Percentiles rank a stretch among this genome's conserved stretches.
phyloP scores from a whole-genome alignment of 805 yeast species.

The Pichia gijzeniarum region DNA sequence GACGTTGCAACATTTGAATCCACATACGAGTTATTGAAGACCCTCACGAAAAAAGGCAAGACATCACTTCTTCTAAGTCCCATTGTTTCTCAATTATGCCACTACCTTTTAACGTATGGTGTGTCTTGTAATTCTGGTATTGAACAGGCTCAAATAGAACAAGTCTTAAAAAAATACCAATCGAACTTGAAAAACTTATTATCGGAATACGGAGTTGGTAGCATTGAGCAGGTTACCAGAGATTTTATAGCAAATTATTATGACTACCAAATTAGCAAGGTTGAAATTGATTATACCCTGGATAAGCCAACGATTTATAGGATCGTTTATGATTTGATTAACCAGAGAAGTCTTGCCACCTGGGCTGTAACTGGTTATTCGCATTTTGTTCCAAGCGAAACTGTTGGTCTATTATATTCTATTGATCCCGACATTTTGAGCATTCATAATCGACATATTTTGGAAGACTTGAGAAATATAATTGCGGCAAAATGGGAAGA shows the following conservation, averaged over 20 bases:
- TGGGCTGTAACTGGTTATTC: conserved; percentile 4
- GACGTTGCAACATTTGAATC: background rate
- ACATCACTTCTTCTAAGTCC: conserved; percentile 2
- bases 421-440: conserved; percentile 1
- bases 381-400: conserved; percentile 5
- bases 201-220: background rate
- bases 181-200: background rate
- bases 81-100: background rate
- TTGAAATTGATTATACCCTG: too few species aligned
- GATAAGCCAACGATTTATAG: background rate
- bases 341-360: background rate
- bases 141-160: background rate
- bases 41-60: background rate
- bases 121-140: background rate
- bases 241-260: conserved; percentile 2
- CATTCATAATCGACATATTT: background rate
- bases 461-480: background rate
- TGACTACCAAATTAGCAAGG: background rate
- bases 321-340: background rate
- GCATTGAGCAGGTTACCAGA: conserved; percentile 1
- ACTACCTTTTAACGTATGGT: background rate
- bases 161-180: background rate
- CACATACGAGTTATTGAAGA: background rate
- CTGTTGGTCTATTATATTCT: conserved; percentile 3
- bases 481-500: conserved; percentile 4